Conservation (phyloP, 805 yeast species). For the Clavispora santaluciae region DNA sequence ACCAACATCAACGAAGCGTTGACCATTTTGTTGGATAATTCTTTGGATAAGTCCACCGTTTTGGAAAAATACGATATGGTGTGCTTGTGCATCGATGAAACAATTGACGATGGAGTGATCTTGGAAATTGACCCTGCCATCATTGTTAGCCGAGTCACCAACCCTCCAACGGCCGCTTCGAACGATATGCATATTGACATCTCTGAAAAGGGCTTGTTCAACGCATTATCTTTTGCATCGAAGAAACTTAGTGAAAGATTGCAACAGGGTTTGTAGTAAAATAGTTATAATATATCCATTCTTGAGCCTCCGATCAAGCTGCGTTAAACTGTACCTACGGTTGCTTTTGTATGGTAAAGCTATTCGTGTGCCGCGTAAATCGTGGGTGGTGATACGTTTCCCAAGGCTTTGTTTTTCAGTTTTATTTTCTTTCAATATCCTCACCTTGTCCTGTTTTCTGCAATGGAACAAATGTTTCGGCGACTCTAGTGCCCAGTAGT, state of each 20-base stretch:
- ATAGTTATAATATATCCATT: not conserved
- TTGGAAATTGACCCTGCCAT: constrained; percentile 85
- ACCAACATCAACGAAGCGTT: constrained; percentile 77
- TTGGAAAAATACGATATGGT: constrained; percentile 83
- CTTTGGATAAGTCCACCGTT: constrained; percentile 73
- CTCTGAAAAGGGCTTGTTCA: constrained; percentile 70
- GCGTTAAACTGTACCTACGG: too few species aligned
- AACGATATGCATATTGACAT: constrained; percentile 66
- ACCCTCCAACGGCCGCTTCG: constrained; percentile 53
- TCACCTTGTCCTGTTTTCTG: not conserved
- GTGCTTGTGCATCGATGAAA: constrained; percentile 82
- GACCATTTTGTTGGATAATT: constrained; percentile 63
- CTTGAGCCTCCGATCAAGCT: too few species aligned
- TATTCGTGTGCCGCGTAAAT: too few species aligned
- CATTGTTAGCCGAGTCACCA: constrained; percentile 88
- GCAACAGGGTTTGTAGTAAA: constrained; percentile 38
- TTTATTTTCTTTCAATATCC: not conserved
- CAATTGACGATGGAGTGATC: constrained; percentile 89
- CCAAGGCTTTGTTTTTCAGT: too few species aligned
- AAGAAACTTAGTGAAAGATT: constrained; percentile 52
- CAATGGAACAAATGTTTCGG: too few species aligned
- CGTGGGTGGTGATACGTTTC: too few species aligned
- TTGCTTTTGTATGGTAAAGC: too few species aligned
- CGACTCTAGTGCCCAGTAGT: too few species aligned
- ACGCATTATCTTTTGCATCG: constrained; percentile 84